These are phyloP conservation scores for Mycena chlorophos DNA, from an alignment of 768 basidiomycete species.

Conservation along the genomic window DNA sequence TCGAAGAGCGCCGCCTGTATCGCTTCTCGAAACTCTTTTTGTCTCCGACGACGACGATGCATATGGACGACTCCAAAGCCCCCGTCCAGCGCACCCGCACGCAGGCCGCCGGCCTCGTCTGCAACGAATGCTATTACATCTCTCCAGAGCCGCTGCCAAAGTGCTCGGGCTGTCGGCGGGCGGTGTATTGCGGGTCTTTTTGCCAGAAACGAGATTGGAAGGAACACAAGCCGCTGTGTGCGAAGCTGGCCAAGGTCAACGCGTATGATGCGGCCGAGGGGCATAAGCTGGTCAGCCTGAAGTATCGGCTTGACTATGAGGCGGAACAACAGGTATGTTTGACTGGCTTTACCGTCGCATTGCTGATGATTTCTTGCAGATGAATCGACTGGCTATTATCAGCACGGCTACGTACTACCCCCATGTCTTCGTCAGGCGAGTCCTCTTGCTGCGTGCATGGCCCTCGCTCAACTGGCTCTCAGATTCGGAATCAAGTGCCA, in stretches of 20 bases:
- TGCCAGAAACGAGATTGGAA: conserved; percentile 1
- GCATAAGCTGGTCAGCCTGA: neutral
- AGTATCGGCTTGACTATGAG: neutral
- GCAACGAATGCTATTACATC: neutral
- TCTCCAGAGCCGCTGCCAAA: neutral
- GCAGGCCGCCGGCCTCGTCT: neutral
- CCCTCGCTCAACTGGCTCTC: too few species aligned
- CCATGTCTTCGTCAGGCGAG: too few species aligned
- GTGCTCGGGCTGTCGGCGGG: neutral
- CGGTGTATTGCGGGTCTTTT: neutral
- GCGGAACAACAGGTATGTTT: neutral
- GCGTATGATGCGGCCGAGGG: neutral
- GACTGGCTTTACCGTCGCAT: too few species aligned
- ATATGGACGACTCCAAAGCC: too few species aligned
- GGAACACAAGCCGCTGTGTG: neutral
- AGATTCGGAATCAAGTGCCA: neutral
- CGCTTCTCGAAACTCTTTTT: too few species aligned
- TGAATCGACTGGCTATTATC: too few species aligned
- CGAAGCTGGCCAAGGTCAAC: neutral
- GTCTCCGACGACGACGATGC: too few species aligned
- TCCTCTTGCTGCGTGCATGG: too few species aligned
- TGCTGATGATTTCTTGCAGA: too few species aligned
- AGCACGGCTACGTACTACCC: too few species aligned
- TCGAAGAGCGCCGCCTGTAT: too few species aligned
- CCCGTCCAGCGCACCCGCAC: too few species aligned